Base-by-base conservation (phyloP, 768 basidiomycete genomes). In the Hydnomerulius pinastri region DNA sequence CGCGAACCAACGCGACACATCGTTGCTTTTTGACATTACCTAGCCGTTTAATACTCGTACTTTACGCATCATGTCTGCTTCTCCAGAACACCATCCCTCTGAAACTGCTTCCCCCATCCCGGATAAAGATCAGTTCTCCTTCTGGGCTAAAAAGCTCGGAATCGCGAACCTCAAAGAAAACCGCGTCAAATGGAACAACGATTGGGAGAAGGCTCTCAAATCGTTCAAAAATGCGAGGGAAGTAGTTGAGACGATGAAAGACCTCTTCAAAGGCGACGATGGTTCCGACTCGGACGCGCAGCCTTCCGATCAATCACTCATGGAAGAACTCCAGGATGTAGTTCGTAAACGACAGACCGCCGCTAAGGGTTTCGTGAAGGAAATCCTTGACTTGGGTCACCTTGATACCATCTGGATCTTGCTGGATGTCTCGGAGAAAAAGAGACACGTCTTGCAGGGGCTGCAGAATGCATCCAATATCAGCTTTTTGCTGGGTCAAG, bases 151-250 rank as follows among this genome's bases (percentile, higher is more conserved):
- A 12, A 48, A 52, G 38, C 32, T 51, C 5, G 38, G 30, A 11
- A 50, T 52, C 29, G 25, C 47, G 6, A n/a, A 38, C 35, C 18
- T 54, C 32, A 47, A 52, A 36, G 18, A 50, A 29, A 50, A 61
- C 24, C 50, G 20, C 17, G 29, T 42, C 20, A 56, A 45, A 20
- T 62, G 60, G 60, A 47, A 62, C 46, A 53, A 58, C 24, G 56
- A 60, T 29, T 60, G 60, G 56, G 60, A 61, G 29, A 55, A 49
- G 28, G 53, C 33, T 20, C 44, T 55, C 3, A 43, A 43, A 7
- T 48, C 53, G 17, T 47, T 50, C 15, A 33, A 33, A 12, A 49
- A 46, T 4, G 44, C 59, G 13, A 41, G 48, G 9, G 52, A 53
- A 29, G 53, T 55, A 13, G 53, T 58, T 43, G 27, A 50, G 29